Percentiles rank a stretch among this genome's conserved stretches.
These are phyloP conservation scores for Colletotrichum siamense DNA, from an alignment of 2,329 filamentous ascomycete species.

Conservation along the genomic window DNA sequence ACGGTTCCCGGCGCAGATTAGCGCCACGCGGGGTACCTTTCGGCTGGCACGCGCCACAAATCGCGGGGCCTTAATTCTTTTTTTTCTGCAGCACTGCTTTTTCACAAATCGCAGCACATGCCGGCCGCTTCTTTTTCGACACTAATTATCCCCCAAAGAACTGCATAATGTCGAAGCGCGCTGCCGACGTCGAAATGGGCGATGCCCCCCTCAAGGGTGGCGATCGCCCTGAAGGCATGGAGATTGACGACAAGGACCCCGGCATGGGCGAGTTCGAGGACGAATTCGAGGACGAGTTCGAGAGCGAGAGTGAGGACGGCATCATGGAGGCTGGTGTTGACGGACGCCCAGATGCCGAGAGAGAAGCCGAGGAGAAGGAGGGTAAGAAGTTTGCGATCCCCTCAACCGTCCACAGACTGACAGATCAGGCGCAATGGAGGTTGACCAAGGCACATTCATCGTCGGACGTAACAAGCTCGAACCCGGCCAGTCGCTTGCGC, in stretches of 20 bases:
- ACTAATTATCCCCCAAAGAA: not conserved
- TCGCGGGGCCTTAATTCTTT: constrained; percentile 18
- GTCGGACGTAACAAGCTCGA: constrained; percentile 92
- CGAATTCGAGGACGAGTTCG: constrained; percentile 91
- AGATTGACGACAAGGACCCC: constrained; percentile 64
- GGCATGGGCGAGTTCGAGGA: constrained; percentile 86
- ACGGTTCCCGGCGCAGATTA: not conserved
- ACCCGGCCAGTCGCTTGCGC: constrained; percentile 87
- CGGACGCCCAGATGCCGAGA: constrained; percentile 87
- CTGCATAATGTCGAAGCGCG: constrained; percentile 63
- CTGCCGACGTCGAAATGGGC: constrained; percentile 54
- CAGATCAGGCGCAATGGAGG: constrained; percentile 77
- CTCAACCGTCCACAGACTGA: not conserved
- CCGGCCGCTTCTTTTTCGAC: not conserved
- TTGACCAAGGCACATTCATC: constrained; percentile 95
- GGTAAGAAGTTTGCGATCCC: constrained; percentile 43
- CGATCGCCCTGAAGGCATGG: constrained; percentile 67
- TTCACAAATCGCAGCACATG: not conserved
- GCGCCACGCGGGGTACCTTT: constrained; percentile 20
- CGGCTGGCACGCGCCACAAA: constrained; percentile 10
- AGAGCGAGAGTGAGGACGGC: constrained; percentile 89
- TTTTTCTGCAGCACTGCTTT: not conserved
- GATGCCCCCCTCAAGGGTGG: constrained; percentile 64
- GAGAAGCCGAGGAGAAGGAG: constrained; percentile 86
- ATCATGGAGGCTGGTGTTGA: constrained; percentile 94